Evolutionary conservation across 2,329 filamentous ascomycete genomes (phyloP).

Genomic region (Fusarium sambucinum): DNA sequence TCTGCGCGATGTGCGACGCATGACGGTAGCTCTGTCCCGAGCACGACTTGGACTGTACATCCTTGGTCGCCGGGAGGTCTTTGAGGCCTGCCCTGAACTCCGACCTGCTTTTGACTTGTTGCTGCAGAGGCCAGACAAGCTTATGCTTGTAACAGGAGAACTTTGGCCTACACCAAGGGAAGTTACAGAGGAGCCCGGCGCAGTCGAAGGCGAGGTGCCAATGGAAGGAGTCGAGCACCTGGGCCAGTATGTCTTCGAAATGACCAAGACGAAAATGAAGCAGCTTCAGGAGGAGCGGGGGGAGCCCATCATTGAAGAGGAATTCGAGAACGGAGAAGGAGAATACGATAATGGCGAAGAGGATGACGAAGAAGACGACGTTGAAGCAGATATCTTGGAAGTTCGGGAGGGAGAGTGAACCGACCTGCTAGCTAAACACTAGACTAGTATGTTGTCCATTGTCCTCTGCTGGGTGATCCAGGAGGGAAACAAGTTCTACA

Average conservation of each 20-base stretch:
- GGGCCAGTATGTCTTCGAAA: conserved; percentile 95
- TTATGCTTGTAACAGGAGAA: conserved; percentile 85
- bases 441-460: conserved; percentile 8
- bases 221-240: conserved; percentile 96
- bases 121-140: conserved; percentile 80
- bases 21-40: conserved; percentile 94
- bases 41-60: conserved; percentile 93
- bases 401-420: conserved; percentile 54
- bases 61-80: conserved; percentile 87
- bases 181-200: conserved; percentile 55
- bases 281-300: conserved; percentile 59
- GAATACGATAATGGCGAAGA: conserved; percentile 48
- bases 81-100: conserved; percentile 89
- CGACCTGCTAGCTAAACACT: conserved; percentile 15
- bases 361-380: conserved; percentile 49
- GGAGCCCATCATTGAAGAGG: conserved; percentile 47
- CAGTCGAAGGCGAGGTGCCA: conserved; percentile 68
- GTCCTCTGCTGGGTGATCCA: conserved; percentile 28
- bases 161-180: conserved; percentile 78
- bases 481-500: conserved; percentile 1
- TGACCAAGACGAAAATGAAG: conserved; percentile 76
- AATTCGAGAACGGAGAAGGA: conserved; percentile 50
- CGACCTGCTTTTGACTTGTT: conserved; percentile 86
- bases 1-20: conserved; percentile 88
- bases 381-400: conserved; percentile 54